Conservation (phyloP, 352 stramenopile species). For the Phytophthora tentaculata region DNA sequence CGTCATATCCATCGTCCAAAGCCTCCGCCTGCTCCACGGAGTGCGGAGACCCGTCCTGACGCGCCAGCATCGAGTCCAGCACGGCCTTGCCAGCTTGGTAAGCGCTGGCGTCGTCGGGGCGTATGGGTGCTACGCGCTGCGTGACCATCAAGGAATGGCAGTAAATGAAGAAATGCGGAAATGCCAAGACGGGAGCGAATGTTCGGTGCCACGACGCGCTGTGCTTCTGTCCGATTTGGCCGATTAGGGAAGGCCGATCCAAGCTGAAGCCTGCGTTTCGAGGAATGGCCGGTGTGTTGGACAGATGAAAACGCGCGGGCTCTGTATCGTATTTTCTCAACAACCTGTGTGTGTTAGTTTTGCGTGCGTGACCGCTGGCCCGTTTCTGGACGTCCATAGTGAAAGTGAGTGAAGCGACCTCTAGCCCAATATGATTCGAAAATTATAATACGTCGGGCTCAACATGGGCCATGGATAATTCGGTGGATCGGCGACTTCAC, state of each 20-base stretch:
- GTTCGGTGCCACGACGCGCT: background rate
- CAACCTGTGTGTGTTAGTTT: background rate
- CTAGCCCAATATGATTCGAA: constrained; percentile 1
- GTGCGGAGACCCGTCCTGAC: constrained; percentile 14
- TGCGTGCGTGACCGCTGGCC: background rate
- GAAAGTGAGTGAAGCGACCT: constrained; percentile 5
- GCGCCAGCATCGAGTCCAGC: constrained; percentile 23
- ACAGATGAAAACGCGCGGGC: constrained; percentile 12
- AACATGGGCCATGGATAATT: too few species aligned
- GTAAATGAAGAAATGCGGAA: constrained; percentile 16
- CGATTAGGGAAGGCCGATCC: background rate
- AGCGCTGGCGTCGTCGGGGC: constrained; percentile 12
- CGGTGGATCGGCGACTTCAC: background rate
- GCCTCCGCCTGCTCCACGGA: constrained; percentile 21
- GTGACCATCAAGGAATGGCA: constrained; percentile 32
- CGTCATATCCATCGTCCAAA: constrained; percentile 23
- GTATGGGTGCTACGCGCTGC: constrained; percentile 35
- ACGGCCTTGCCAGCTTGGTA: constrained; percentile 14
- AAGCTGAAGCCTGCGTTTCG: constrained; percentile 14
- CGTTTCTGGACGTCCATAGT: constrained; percentile 5
- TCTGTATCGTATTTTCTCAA: constrained; percentile 25
- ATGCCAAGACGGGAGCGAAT: constrained; percentile 7
- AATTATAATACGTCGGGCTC: too few species aligned
- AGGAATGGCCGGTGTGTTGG: constrained; percentile 30
- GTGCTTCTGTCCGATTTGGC: constrained; percentile 5